A percentile compares a stretch with the other conserved stretches of the same genome.
These are phyloP conservation scores for Suillus tomentosus DNA, from an alignment of 768 basidiomycete species.

Conservation along the genomic window DNA sequence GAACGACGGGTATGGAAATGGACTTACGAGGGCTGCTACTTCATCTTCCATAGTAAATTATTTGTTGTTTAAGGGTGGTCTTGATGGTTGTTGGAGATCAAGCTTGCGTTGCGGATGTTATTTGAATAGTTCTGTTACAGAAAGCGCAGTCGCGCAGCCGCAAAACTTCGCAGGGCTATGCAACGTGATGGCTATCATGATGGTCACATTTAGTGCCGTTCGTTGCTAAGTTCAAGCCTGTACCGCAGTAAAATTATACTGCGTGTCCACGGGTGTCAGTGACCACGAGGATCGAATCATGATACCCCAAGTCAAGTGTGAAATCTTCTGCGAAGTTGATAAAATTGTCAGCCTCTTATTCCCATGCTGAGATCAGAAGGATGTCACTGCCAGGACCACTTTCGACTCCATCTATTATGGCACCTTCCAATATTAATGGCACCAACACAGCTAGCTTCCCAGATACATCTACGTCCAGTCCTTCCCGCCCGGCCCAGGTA, in stretches of 20 bases:
- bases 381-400: background rate
- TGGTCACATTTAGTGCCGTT: background rate
- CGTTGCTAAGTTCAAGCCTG: background rate
- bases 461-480: background rate
- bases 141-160: conserved; percentile 2
- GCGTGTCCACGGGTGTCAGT: background rate
- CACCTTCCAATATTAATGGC: background rate
- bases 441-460: conserved; percentile 1
- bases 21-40: conserved; percentile 55
- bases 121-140: background rate
- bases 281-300: background rate
- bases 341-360: background rate
- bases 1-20: background rate
- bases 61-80: conserved; percentile 12
- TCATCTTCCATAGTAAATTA: conserved; percentile 59
- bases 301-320: background rate
- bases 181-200: background rate
- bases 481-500: background rate
- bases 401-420: background rate
- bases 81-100: conserved; percentile 2
- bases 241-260: background rate
- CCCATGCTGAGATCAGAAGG: background rate
- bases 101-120: background rate
- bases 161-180: background rate
- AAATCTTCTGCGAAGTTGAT: background rate